Conservation (phyloP, 495 filamentous ascomycete genomes). For the Penicillium lagena region DNA sequence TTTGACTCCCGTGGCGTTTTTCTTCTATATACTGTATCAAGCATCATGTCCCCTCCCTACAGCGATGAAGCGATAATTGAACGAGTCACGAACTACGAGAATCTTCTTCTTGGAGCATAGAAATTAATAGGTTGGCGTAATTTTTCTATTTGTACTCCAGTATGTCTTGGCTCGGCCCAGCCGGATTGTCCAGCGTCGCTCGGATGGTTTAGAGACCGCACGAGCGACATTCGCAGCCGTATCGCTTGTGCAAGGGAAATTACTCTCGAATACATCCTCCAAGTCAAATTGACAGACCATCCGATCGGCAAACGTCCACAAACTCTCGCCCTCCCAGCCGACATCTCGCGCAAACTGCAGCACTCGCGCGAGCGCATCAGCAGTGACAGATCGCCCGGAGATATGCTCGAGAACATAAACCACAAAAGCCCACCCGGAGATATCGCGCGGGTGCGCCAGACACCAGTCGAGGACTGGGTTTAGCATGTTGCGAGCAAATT, state of each 20-base stretch:
- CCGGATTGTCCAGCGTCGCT: conserved; percentile 18
- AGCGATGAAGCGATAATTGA: conserved; percentile 7
- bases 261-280: conserved; percentile 2
- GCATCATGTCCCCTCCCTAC: conserved; percentile 1
- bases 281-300: conserved; percentile 17
- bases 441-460: conserved; percentile 61
- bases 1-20: conserved; percentile 15
- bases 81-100: conserved; percentile 12
- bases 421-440: conserved; percentile 69
- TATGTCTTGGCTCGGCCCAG: conserved; percentile 18
- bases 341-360: conserved; percentile 31
- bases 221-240: no score
- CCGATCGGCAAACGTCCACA: conserved; percentile 39
- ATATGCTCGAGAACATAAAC: conserved; percentile 41
- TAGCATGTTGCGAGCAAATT: conserved; percentile 16
- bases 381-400: conserved; percentile 4
- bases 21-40: not conserved
- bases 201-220: no score
- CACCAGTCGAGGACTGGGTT: conserved; percentile 46
- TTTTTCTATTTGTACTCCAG: conserved; percentile 13
- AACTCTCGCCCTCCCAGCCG: conserved; percentile 39
- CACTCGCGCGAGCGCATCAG: conserved; percentile 14
- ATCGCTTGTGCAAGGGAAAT: not conserved
- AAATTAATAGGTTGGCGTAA: not conserved
- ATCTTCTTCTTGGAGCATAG: not conserved